Evolutionary conservation across 129 eudicot species (phyloP).

Genomic region (Solidago caesia): DNA sequence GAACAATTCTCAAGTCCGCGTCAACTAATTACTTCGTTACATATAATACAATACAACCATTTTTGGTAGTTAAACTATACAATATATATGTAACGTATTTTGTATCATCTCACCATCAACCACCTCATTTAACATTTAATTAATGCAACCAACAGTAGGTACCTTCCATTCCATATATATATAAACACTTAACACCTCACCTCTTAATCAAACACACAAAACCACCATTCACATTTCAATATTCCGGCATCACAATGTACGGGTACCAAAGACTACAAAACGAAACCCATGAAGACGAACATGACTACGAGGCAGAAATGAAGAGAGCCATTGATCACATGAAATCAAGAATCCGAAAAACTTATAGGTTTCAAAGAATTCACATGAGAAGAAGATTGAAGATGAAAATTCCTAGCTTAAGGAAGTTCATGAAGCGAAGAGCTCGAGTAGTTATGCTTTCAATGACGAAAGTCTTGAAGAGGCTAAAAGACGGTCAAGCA

Average conservation of each 20-base stretch:
- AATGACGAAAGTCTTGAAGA: conserved; percentile 50
- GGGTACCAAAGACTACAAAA: conserved; percentile 51
- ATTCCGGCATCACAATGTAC: conserved; percentile 20
- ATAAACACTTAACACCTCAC: conserved; percentile 18
- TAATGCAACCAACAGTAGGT: conserved; percentile 15
- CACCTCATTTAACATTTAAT: conserved; percentile 32
- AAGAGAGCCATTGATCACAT: conserved; percentile 27
- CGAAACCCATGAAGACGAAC: conserved; percentile 29
- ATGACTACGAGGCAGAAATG: conserved; percentile 26
- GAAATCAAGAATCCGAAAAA: conserved; percentile 29
- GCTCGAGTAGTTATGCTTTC: conserved; percentile 43
- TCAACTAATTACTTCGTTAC: too few relatives aligned
- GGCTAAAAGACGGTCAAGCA: conserved; percentile 68
- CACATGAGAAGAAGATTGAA: conserved; percentile 45
- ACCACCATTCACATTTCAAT: background rate
- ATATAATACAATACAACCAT: background rate
- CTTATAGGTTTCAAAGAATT: conserved; percentile 36
- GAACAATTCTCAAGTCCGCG: too few relatives aligned
- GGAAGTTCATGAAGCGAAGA: conserved; percentile 47
- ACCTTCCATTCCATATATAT: conserved; percentile 1
- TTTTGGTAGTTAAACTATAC: background rate
- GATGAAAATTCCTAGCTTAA: conserved; percentile 63
- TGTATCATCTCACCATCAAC: conserved; percentile 27
- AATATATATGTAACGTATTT: background rate
- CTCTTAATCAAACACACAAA: background rate